Evolutionary conservation across 139 green algal genomes (phyloP).

Genomic region (Volvox reticuliferus): DNA sequence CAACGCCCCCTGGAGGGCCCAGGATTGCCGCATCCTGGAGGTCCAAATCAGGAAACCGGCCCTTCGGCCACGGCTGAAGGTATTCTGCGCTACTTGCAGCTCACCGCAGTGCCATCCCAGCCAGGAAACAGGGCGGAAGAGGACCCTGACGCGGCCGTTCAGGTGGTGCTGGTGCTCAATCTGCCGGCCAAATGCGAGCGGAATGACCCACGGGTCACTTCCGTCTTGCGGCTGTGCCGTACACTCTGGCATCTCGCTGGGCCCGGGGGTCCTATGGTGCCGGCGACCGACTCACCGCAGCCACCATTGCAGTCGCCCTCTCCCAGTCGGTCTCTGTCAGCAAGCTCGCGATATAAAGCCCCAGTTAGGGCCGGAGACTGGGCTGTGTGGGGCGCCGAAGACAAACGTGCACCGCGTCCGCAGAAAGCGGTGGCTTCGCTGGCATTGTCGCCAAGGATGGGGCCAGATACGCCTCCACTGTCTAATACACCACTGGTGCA

Average conservation of each 20-base stretch:
- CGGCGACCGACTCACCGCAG: background rate
- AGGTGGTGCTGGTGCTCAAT: constrained; percentile 74
- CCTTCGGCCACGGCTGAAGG: constrained; percentile 24
- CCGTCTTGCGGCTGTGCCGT: constrained; percentile 20
- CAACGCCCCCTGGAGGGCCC: no score
- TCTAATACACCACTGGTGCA: constrained; percentile 68
- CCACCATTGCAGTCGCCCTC: background rate
- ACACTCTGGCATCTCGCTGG: constrained; percentile 20
- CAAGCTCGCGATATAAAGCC: no score
- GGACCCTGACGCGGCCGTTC: constrained; percentile 46
- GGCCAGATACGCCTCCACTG: no score
- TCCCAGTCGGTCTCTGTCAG: background rate
- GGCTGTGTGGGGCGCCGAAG: no score
- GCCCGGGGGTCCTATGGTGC: background rate
- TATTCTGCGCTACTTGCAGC: constrained; percentile 77
- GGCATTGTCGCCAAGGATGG: no score
- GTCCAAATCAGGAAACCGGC: background rate
- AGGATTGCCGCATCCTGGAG: no score
- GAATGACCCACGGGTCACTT: background rate
- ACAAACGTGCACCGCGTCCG: no score
- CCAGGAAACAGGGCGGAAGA: constrained; percentile 44
- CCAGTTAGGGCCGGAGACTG: no score
- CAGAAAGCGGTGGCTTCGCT: no score
- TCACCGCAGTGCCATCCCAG: constrained; percentile 60
- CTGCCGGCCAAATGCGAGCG: background rate